phyloP scores from a whole-genome alignment of 2,329 filamentous ascomycete genomes.

The Ceratocystis lukuohia region DNA sequence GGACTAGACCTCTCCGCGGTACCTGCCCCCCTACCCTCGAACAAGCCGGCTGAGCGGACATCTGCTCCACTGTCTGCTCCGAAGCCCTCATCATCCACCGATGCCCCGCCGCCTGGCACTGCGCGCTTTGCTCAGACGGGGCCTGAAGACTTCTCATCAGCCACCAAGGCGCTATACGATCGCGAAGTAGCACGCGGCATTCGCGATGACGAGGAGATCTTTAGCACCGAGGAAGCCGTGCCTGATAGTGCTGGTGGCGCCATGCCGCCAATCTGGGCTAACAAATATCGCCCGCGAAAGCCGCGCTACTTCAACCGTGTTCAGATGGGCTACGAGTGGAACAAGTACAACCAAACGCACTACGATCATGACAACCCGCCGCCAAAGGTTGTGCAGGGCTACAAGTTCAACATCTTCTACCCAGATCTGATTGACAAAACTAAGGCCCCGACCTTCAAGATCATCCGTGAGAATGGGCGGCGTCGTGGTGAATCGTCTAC shows the following conservation, averaged over 20 bases:
- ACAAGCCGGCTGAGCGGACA: not conserved
- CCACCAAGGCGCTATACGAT: constrained; percentile 80
- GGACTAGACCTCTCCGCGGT: constrained; percentile 21
- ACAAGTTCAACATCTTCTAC: constrained; percentile 99
- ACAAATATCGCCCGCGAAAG: constrained; percentile 78
- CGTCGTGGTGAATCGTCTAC: constrained; percentile 84
- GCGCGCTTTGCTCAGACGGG: constrained; percentile 55
- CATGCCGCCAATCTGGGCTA: constrained; percentile 59
- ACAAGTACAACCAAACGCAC: constrained; percentile 99
- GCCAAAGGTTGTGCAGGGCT: constrained; percentile 94
- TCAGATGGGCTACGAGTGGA: constrained; percentile 99
- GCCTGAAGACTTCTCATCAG: constrained; percentile 72
- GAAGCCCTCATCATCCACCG: constrained; percentile 18
- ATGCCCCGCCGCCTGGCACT: constrained; percentile 36
- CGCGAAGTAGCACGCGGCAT: constrained; percentile 84
- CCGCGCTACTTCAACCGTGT: constrained; percentile 96
- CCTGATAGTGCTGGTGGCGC: constrained; percentile 34
- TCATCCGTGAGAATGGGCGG: constrained; percentile 82
- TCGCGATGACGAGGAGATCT: constrained; percentile 89
- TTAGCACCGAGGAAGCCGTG: constrained; percentile 76
- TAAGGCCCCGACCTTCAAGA: constrained; percentile 89
- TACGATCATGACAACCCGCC: constrained; percentile 98
- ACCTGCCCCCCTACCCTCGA: constrained; percentile 4
- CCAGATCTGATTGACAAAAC: constrained; percentile 90
- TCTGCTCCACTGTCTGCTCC: not conserved